Base-by-base conservation (phyloP, 768 basidiomycete genomes). In the Suillus brevipes region DNA sequence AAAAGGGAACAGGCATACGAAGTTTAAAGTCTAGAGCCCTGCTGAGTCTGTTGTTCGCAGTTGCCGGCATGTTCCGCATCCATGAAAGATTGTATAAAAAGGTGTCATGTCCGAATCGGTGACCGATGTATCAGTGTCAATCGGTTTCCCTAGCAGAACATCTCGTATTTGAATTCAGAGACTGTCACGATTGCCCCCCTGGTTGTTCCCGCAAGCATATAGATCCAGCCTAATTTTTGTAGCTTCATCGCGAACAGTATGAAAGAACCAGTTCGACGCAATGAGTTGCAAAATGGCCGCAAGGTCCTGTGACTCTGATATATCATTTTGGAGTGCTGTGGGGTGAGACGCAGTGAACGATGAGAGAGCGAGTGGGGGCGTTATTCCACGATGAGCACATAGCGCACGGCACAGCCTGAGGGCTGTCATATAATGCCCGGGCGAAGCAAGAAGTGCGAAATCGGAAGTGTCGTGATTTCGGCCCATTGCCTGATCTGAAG, bases 221-320 rank as follows among this genome's bases (percentile, higher is more conserved):
- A 25, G 23, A 25, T 23, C 37, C 14, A 9, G 23, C 49, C 16
- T 40, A 20, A 25, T 65, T 16, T 52, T 13, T 28, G 31, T 68
- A 91, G 88, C 79, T 94, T 18, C 89, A 90, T 34, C 84, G 87
- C 74, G 76, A 87, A 68, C 82, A 83, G 65, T 82, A 82, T 88
- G 66, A 75, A 82, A 20, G 77, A 83, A 90, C 64, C 77, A 77
- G 14, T 89, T 87, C 65, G 92, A 95, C 71, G 73, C 79, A 10
- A 84, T 90, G 65, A 81, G 83, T 68, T 95, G 93, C 69, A 77
- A 80, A 14, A 90, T 87, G 20, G 90, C 92, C 7, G 79, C 84
- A 57, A 74, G 67, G 47, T 92, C 92, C 73, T 95, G 92, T 72
- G 78, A 84, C 40, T 75, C 70, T n/a, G 81, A 87, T 67, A 61